Evolutionary conservation across 805 yeast genomes (phyloP).

Genomic region (Candida montana): DNA sequence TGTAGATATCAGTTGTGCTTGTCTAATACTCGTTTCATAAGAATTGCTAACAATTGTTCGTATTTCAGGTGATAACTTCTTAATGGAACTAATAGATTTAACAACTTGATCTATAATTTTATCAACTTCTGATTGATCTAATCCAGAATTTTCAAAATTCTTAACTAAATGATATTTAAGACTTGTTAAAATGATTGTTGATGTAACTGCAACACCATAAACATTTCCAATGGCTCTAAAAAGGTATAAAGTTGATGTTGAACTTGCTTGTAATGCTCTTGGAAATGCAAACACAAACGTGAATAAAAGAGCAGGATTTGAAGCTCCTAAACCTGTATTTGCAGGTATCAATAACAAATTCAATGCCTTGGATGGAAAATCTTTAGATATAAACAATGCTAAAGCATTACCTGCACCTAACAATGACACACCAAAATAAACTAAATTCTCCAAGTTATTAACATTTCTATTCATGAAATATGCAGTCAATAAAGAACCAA

Average conservation of each 20-base stretch:
- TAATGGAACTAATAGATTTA: constrained; percentile 16
- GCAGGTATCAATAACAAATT: constrained; percentile 37
- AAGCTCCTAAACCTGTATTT: constrained; percentile 49
- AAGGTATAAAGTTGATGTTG: constrained; percentile 59
- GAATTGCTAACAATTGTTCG: constrained; percentile 6
- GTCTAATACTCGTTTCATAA: constrained; percentile 15
- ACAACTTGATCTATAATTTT: constrained; percentile 11
- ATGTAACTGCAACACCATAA: constrained; percentile 47
- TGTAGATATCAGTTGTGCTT: constrained; percentile 11
- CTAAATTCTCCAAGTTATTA: constrained; percentile 25
- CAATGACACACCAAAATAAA: constrained; percentile 29
- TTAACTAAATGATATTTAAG: constrained; percentile 6
- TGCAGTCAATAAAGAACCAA: constrained; percentile 38
- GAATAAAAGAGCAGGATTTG: constrained; percentile 56
- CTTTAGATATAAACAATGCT: constrained; percentile 36
- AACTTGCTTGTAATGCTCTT: constrained; percentile 52
- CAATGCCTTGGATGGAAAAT: constrained; percentile 28
- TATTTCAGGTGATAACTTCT: constrained; percentile 10
- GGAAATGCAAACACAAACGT: constrained; percentile 70
- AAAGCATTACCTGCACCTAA: constrained; percentile 33
- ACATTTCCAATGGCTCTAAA: constrained; percentile 62
- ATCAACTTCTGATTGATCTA: constrained; percentile 6
- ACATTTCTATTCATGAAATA: constrained; percentile 30
- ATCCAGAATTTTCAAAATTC: constrained; percentile 9
- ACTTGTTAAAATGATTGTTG: constrained; percentile 11